Evolutionary conservation across 1,284 basidiomycete genomes (phyloP).

Genomic region (Ceratobasidium sp.): DNA sequence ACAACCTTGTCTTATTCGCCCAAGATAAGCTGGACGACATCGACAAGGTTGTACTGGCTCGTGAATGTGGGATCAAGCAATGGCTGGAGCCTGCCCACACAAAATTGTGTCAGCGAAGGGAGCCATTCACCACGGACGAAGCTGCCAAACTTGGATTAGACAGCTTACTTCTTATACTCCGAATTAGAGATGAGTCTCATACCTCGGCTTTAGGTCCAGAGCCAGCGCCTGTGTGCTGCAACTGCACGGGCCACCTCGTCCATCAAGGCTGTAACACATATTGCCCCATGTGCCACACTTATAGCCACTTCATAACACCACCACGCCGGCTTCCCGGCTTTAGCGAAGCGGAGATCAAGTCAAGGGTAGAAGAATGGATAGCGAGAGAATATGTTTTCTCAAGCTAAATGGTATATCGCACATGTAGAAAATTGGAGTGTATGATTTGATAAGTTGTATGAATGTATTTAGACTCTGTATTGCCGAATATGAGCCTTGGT

Average conservation of each 20-base stretch:
- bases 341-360: too few species aligned
- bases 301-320: too few species aligned
- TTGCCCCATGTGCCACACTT: too few species aligned
- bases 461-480: too few species aligned
- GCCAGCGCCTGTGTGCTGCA: neutral
- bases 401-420: too few species aligned
- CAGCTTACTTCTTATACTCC: conserved; percentile 19
- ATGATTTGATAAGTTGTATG: too few species aligned
- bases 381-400: too few species aligned
- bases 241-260: neutral
- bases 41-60: conserved; percentile 43
- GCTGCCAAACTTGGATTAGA: conserved; percentile 27
- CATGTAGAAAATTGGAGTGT: too few species aligned
- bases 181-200: conserved; percentile 28
- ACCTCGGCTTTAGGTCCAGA: neutral
- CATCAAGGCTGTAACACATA: neutral
- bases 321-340: too few species aligned
- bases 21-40: conserved; percentile 28
- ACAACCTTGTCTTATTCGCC: conserved; percentile 14
- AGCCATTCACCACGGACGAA: conserved; percentile 39
- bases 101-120: conserved; percentile 24
- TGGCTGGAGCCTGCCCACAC: conserved; percentile 41
- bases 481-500: too few species aligned
- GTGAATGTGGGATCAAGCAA: conserved; percentile 36
- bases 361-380: too few species aligned